phyloP scores from a whole-genome alignment of 768 basidiomycete species.

The Tremella yokohamensis region DNA sequence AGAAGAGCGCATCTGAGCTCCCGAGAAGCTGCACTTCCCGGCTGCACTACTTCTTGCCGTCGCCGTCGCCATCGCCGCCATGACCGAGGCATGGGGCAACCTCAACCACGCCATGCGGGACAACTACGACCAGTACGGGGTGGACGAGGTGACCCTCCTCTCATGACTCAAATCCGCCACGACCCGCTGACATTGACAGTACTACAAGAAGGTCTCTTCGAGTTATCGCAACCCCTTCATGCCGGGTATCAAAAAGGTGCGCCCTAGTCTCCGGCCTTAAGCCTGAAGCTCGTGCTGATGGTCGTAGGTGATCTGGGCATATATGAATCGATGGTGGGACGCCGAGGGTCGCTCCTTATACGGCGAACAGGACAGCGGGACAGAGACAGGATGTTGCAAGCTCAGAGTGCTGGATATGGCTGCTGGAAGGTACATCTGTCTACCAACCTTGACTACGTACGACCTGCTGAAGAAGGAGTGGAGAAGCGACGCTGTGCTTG shows the following conservation, averaged over 20 bases:
- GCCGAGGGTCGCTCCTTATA: conserved; percentile 52
- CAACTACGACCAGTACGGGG: conserved; percentile 59
- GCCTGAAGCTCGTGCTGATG: conserved; percentile 47
- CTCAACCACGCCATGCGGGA: conserved; percentile 57
- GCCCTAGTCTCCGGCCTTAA: conserved; percentile 58
- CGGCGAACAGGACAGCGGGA: conserved; percentile 42
- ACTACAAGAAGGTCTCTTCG: conserved; percentile 63
- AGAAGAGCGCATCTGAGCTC: not conserved
- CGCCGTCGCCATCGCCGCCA: not conserved
- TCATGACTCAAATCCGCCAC: not conserved
- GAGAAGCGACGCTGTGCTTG: conserved; percentile 62
- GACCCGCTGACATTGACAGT: conserved; percentile 51
- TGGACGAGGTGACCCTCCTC: conserved; percentile 57
- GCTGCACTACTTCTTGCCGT: not conserved
- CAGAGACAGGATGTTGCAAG: conserved; percentile 3
- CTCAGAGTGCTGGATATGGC: conserved; percentile 61
- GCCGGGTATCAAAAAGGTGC: conserved; percentile 61
- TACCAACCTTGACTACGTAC: not conserved
- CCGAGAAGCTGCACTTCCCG: not conserved
- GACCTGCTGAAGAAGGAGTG: conserved; percentile 52
- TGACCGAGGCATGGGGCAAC: conserved; percentile 30
- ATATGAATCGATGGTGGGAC: conserved; percentile 51
- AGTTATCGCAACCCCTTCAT: conserved; percentile 73
- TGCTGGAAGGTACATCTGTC: conserved; percentile 51
- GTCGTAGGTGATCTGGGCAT: conserved; percentile 33